Evolutionary conservation across 225 moss, liverwort and hornwort species (phyloP), one percentile per base, ranked within the genome.

Genomic region (Polytrichum commune): DNA sequence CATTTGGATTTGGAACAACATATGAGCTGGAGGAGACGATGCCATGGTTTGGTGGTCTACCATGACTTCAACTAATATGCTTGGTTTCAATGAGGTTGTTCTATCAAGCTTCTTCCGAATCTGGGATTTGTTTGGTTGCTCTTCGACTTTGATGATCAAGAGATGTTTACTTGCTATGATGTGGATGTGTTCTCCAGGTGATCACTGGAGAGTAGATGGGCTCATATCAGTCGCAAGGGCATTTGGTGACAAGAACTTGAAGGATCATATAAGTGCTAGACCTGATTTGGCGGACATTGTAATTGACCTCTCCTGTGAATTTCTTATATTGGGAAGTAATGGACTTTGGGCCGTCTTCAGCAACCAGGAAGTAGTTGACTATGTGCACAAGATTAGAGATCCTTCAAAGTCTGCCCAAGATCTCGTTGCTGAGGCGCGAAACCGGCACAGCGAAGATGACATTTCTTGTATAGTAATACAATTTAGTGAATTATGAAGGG

Each of bases 231-330:
- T 97, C 74, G 96, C 96, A 65, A 81, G 93, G 73, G 96, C 92
- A n/a, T 97, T 97, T 72, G 96, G 96, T 18, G 93, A 97, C 67
- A 92, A 79, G 84, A 67, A 73, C 55, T 76, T 97, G 77, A 97
- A 97, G 77, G 70, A 88, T 60, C 96, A 97, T 68, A 97, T 97
- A 91, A 90, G 81, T 62, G 89, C 92, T 4, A 90, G 94, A 67
- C 93, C 96, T 10, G 93, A 97, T 74, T 72, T 92, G 72, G 79
- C 77, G 27, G 96, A 97, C 63, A 62, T 90, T 18, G 30, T 92
- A 18, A 83, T 97, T 1, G 96, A 97, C 60, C 73, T 97, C 54
- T 97, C 96, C 9, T 97, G 90, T 32, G 89, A 94, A 71, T 93
- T 80, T 72, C 82, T 97, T 26, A 90, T 97, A 67, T 78, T 97